A percentile compares a stretch with the other conserved stretches of the same genome.
phyloP scores from a whole-genome alignment of 805 yeast species.

The Barnettozyma wickerhamii region DNA sequence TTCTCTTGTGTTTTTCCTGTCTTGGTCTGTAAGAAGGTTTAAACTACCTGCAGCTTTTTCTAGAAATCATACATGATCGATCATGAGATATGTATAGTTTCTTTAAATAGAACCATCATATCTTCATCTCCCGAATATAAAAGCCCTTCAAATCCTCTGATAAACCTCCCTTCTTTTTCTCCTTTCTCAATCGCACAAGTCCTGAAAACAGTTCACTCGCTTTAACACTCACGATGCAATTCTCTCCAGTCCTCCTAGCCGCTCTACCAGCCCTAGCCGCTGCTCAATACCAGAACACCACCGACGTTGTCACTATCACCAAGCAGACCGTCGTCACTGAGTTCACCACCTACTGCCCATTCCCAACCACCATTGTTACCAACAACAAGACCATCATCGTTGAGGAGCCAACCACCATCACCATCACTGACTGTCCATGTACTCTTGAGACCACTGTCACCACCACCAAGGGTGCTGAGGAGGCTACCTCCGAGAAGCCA shows the following conservation, averaged over 20 bases:
- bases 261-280: constrained; percentile 13
- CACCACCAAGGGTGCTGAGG: neutral
- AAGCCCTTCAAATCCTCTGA: neutral
- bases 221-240: constrained; percentile 8
- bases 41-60: neutral
- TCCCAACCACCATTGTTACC: constrained; percentile 59
- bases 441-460: constrained; percentile 43
- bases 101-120: neutral
- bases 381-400: constrained; percentile 70
- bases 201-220: constrained; percentile 4
- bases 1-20: neutral
- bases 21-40: neutral
- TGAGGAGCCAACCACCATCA: constrained; percentile 74
- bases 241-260: constrained; percentile 6
- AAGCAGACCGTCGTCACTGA: constrained; percentile 31
- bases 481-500: constrained; percentile 1
- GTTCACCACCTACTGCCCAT: constrained; percentile 82
- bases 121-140: neutral
- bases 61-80: neutral
- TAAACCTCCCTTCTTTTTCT: neutral
- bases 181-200: neutral
- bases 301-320: constrained; percentile 34
- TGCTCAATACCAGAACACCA: constrained; percentile 15
- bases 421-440: constrained; percentile 86
- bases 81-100: neutral